These are phyloP conservation scores for Adansonia grandidieri DNA, from an alignment of 441 rosid species.

Conservation along the genomic window DNA sequence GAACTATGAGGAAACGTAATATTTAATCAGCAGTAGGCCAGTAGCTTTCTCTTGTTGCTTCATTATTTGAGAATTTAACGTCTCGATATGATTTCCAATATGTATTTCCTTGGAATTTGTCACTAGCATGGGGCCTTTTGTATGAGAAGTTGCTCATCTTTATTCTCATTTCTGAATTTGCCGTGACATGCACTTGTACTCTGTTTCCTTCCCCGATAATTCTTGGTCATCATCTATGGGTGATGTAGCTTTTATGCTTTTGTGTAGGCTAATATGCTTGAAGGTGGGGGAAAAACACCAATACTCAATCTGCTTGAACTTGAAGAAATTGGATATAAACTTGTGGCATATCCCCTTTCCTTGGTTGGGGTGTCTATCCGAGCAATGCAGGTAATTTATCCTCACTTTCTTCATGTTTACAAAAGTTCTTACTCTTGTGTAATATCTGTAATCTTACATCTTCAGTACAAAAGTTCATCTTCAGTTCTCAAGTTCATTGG, in stretches of 20 bases:
- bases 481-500: background rate
- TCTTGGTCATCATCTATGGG: background rate
- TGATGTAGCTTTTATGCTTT: constrained; percentile 28
- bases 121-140: background rate
- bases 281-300: constrained; percentile 90
- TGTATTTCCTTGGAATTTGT: background rate
- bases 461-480: background rate
- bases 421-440: background rate
- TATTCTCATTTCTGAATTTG: too few relatives aligned
- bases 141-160: too few relatives aligned
- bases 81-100: background rate
- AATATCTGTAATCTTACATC: background rate
- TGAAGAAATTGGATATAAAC: constrained; percentile 81
- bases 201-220: constrained; percentile 8
- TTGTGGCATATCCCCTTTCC: constrained; percentile 83
- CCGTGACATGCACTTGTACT: background rate
- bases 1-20: background rate
- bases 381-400: constrained; percentile 80
- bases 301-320: constrained; percentile 76
- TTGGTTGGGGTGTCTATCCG: constrained; percentile 83
- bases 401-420: background rate
- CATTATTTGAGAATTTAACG: background rate
- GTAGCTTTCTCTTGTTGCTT: background rate
- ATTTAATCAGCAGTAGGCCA: background rate
- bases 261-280: constrained; percentile 84